These are phyloP conservation scores for Fimicolochytrium jonesii DNA, from an alignment of 192 early-diverging fungal species.

Conservation along the genomic window DNA sequence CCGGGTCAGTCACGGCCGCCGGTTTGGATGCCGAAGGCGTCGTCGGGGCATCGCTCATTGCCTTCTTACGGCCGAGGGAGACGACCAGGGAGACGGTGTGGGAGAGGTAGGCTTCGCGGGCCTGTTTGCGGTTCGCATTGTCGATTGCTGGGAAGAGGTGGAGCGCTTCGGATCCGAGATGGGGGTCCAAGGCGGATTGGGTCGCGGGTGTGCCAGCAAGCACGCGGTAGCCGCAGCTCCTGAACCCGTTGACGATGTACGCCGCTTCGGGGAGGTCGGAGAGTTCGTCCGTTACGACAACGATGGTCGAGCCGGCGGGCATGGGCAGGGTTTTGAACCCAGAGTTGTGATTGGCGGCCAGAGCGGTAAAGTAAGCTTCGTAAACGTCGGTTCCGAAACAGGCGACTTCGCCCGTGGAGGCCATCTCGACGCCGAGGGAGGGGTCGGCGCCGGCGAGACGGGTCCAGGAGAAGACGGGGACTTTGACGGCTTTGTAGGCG, in stretches of 20 bases:
- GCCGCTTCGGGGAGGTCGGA: constrained; percentile 66
- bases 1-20: constrained; percentile 22
- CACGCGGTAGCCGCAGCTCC: constrained; percentile 62
- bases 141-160: no score
- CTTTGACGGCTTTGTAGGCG: constrained; percentile 84
- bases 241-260: constrained; percentile 65
- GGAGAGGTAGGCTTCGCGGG: constrained; percentile 28
- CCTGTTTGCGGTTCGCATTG: constrained; percentile 21
- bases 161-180: background rate
- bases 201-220: constrained; percentile 64
- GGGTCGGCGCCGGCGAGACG: constrained; percentile 94
- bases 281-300: constrained; percentile 63
- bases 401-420: constrained; percentile 96
- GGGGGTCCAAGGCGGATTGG: constrained; percentile 37
- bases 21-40: no score
- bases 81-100: constrained; percentile 43
- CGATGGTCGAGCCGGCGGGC: constrained; percentile 53
- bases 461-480: constrained; percentile 95
- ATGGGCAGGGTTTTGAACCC: constrained; percentile 78
- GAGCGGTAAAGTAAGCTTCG: constrained; percentile 78
- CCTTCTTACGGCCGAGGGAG: constrained; percentile 36
- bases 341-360: constrained; percentile 75
- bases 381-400: constrained; percentile 90
- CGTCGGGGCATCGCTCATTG: no score
- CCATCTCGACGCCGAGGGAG: constrained; percentile 97